These are phyloP conservation scores for Daedalea quercina DNA, from an alignment of 768 basidiomycete genomes.

Conservation along the genomic window DNA sequence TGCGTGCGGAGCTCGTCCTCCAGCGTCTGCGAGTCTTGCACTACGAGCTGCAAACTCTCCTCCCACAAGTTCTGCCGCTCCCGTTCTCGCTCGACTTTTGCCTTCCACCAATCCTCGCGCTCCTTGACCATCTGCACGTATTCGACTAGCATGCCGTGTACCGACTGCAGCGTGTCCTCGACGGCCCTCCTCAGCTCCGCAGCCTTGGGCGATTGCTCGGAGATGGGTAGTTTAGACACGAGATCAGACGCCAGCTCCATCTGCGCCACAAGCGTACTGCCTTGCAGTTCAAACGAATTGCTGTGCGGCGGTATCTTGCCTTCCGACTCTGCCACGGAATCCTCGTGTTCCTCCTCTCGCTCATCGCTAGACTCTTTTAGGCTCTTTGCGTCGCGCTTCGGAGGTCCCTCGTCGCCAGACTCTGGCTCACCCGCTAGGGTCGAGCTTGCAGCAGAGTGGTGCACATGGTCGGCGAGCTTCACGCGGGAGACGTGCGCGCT, in stretches of 20 bases:
- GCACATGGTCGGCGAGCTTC: constrained; percentile 5
- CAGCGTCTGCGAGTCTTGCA: constrained; percentile 76
- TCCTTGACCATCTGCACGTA: constrained; percentile 65
- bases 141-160: constrained; percentile 55
- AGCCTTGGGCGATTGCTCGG: constrained; percentile 13
- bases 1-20: constrained; percentile 71
- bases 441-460: constrained; percentile 16
- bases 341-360: constrained; percentile 37
- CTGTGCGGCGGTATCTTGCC: constrained; percentile 48
- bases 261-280: constrained; percentile 66
- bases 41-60: constrained; percentile 81
- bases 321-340: constrained; percentile 37
- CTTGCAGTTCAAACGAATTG: constrained; percentile 55
- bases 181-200: constrained; percentile 18
- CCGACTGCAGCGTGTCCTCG: constrained; percentile 44
- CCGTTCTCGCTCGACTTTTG: constrained; percentile 57
- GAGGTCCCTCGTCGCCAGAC: constrained; percentile 7
- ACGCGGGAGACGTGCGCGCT: constrained; percentile 2
- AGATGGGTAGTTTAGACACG: constrained; percentile 38
- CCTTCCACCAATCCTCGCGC: constrained; percentile 77
- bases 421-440: constrained; percentile 17
- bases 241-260: constrained; percentile 71
- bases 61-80: constrained; percentile 76
- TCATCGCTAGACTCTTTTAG: constrained; percentile 19
- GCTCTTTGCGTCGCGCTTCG: constrained; percentile 19